A percentile compares a stretch with the other conserved stretches of the same genome.
Evolutionary conservation across 352 stramenopile species (phyloP).

Genomic region (Elongisporangium anandrum): DNA sequence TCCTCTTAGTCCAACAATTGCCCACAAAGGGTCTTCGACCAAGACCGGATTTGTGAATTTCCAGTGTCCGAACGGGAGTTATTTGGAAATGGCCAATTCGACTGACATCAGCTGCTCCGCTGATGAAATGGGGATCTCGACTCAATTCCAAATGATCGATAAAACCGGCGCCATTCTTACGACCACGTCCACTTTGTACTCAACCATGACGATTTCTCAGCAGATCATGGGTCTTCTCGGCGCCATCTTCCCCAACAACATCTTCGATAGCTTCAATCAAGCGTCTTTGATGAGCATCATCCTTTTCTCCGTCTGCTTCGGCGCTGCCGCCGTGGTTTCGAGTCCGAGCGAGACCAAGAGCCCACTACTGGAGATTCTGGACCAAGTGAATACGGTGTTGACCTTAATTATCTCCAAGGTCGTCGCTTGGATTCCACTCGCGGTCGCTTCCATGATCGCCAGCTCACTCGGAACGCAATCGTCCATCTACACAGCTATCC

Average conservation of each 20-base stretch:
- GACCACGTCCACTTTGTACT: neutral
- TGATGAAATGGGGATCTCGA: neutral
- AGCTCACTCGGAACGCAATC: constrained; percentile 52
- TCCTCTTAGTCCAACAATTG: neutral
- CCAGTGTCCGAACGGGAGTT: constrained; percentile 5
- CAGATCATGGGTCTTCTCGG: constrained; percentile 12
- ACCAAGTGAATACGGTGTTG: constrained; percentile 74
- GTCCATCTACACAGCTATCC: constrained; percentile 33
- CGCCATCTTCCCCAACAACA: constrained; percentile 14
- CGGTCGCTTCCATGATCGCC: constrained; percentile 66
- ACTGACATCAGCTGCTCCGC: neutral
- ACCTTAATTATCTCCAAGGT: constrained; percentile 61
- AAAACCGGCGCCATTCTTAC: constrained; percentile 5
- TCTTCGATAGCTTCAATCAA: constrained; percentile 14
- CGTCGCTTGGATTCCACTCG: constrained; percentile 61
- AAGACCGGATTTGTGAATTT: constrained; percentile 3
- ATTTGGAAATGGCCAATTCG: constrained; percentile 1
- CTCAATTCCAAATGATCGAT: constrained; percentile 6
- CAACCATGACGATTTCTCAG: constrained; percentile 1
- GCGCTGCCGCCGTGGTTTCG: constrained; percentile 7
- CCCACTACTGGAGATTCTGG: constrained; percentile 50
- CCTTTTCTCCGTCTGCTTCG: constrained; percentile 13
- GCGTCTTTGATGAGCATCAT: constrained; percentile 15
- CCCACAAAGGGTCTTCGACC: constrained; percentile 3
- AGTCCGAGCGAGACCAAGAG: constrained; percentile 41